These are phyloP conservation scores for Fraxinus platypoda DNA, from an alignment of 305 asterid species.

Conservation along the genomic window DNA sequence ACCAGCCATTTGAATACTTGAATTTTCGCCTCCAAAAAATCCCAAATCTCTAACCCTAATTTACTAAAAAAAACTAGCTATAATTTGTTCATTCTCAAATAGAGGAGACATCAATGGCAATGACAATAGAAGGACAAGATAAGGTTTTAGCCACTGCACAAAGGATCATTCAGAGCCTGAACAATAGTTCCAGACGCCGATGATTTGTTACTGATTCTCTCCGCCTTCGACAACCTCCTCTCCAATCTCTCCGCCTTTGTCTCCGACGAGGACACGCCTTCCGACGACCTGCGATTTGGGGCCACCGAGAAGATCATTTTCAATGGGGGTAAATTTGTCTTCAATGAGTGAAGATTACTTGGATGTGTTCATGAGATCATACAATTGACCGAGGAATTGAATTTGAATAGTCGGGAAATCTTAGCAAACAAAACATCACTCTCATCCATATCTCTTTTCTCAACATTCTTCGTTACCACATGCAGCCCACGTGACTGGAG, in stretches of 20 bases:
- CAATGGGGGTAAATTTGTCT: conserved; percentile 37
- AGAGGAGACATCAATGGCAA: conserved; percentile 50
- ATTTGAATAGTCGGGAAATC: conserved; percentile 30
- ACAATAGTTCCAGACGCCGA: conserved; percentile 63
- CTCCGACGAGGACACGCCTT: conserved; percentile 32
- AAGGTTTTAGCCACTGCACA: conserved; percentile 85
- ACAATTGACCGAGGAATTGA: conserved; percentile 64
- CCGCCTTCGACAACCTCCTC: conserved; percentile 77
- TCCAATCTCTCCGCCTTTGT: conserved; percentile 69
- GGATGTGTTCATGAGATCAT: conserved; percentile 73
- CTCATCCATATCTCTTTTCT: not conserved
- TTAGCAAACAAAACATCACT: conserved; percentile 41
- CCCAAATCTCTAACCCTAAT: conserved; percentile 28
- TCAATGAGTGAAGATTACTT: conserved; percentile 47
- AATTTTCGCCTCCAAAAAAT: conserved; percentile 20
- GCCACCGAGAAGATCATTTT: conserved; percentile 59
- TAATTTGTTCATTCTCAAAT: not conserved
- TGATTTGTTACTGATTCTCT: conserved; percentile 73
- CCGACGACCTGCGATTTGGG: conserved; percentile 45
- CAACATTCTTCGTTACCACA: not conserved
- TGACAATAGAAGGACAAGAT: conserved; percentile 67
- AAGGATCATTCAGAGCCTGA: conserved; percentile 82
- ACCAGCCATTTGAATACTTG: conserved; percentile 11
- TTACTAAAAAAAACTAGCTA: not conserved
- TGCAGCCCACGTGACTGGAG: not conserved